These are phyloP conservation scores for Cystofilobasidium macerans DNA, from an alignment of 768 basidiomycete species.

Conservation along the genomic window DNA sequence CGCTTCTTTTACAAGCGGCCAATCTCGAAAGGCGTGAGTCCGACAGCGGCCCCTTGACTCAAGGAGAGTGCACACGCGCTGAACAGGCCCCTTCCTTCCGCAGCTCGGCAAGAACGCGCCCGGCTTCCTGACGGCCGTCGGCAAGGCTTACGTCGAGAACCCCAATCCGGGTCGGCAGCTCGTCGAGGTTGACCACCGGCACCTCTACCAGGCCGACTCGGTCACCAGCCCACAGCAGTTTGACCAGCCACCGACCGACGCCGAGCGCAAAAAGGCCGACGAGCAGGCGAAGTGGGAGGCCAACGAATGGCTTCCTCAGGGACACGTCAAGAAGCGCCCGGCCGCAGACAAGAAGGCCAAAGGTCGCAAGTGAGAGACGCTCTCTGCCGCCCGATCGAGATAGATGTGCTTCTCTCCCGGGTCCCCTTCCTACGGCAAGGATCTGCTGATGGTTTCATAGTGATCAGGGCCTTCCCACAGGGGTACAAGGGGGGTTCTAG, in stretches of 20 bases:
- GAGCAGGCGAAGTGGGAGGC: constrained; percentile 1
- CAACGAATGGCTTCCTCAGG: constrained; percentile 24
- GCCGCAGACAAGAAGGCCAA: constrained; percentile 12
- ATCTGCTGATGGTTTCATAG: too few species aligned
- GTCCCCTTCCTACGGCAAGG: too few species aligned
- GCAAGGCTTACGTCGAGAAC: constrained; percentile 22
- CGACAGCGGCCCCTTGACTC: background rate
- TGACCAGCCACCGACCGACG: constrained; percentile 5
- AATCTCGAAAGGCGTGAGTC: background rate
- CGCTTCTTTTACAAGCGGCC: constrained; percentile 2
- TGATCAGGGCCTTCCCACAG: too few species aligned
- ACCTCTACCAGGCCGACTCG: constrained; percentile 20
- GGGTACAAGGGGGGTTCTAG: too few species aligned
- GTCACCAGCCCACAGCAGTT: background rate
- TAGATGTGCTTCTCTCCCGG: background rate
- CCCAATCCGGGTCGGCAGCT: constrained; percentile 26
- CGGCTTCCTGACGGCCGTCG: constrained; percentile 2
- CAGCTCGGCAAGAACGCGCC: background rate
- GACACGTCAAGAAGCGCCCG: constrained; percentile 4
- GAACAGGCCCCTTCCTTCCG: background rate
- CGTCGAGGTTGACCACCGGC: constrained; percentile 25
- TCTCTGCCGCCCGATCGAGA: background rate
- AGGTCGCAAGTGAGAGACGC: constrained; percentile 4
- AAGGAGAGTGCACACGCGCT: background rate
- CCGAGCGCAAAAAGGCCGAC: constrained; percentile 2